A percentile compares a stretch with the other conserved stretches of the same genome.
phyloP scores from a whole-genome alignment of 768 basidiomycete species.

The Lactarius hatsudake region DNA sequence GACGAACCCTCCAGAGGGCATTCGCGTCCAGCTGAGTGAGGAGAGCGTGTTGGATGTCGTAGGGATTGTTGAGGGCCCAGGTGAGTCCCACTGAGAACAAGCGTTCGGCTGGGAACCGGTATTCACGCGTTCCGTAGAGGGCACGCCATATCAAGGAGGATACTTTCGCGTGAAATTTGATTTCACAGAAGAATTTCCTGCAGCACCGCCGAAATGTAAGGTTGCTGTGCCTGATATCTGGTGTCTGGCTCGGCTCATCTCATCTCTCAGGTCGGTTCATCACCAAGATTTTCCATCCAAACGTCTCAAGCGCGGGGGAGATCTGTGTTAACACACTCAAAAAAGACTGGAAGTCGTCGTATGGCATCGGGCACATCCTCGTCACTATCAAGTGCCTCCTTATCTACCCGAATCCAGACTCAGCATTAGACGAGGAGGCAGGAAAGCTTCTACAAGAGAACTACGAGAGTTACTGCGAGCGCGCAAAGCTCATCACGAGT shows the following conservation, averaged over 20 bases:
- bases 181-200: conserved; percentile 92
- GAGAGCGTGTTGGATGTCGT: conserved; percentile 87
- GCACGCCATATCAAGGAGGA: conserved; percentile 70
- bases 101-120: background rate
- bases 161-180: conserved; percentile 77
- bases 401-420: conserved; percentile 96
- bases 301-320: conserved; percentile 85
- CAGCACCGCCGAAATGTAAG: conserved; percentile 90
- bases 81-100: conserved; percentile 45
- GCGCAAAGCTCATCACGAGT: conserved; percentile 84
- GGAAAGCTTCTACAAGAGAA: conserved; percentile 89
- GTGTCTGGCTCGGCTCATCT: background rate
- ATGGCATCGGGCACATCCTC: conserved; percentile 88
- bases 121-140: conserved; percentile 38
- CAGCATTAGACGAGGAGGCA: conserved; percentile 93
- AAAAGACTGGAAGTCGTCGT: conserved; percentile 93
- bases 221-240: conserved; percentile 19
- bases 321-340: conserved; percentile 97
- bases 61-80: conserved; percentile 88
- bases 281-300: conserved; percentile 97
- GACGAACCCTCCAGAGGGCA: conserved; percentile 86
- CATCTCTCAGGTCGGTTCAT: conserved; percentile 68
- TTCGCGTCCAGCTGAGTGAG: conserved; percentile 80
- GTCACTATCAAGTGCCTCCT: conserved; percentile 93
- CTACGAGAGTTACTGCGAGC: conserved; percentile 82